Conservation (phyloP, 2,329 filamentous ascomycete species). For the Venturia aucupariae region DNA sequence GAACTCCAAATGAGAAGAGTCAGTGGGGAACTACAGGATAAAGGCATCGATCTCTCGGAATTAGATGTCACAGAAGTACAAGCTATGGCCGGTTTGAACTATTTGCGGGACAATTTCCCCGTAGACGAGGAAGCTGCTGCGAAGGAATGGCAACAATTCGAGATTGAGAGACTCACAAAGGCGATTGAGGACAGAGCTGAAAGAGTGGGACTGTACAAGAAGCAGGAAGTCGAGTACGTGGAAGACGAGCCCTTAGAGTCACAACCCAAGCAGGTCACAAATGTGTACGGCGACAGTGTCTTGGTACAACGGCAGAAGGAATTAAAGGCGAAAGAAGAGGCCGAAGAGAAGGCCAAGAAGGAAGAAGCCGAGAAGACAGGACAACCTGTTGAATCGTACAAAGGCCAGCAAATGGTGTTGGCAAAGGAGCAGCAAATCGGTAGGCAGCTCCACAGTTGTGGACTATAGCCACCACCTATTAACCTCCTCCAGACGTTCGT, state of each 20-base stretch:
- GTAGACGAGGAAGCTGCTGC: constrained; percentile 32
- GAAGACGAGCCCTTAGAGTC: constrained; percentile 18
- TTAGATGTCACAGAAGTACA: constrained; percentile 22
- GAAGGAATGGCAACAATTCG: constrained; percentile 30
- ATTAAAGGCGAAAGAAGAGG: constrained; percentile 5
- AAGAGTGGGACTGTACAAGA: constrained; percentile 23
- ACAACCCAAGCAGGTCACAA: constrained; percentile 18
- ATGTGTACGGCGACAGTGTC: constrained; percentile 16
- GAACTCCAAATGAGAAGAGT: constrained; percentile 32
- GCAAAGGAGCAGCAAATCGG: background rate
- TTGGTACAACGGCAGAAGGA: constrained; percentile 9
- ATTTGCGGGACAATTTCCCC: constrained; percentile 28
- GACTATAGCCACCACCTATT: background rate
- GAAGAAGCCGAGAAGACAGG: background rate
- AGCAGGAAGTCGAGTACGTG: constrained; percentile 21
- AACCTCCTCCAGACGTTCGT: background rate
- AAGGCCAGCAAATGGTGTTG: background rate
- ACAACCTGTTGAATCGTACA: background rate
- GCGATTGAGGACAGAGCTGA: constrained; percentile 25
- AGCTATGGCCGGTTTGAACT: constrained; percentile 26
- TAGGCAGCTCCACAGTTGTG: background rate
- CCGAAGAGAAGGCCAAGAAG: background rate
- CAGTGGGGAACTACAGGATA: constrained; percentile 30
- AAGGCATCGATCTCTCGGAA: constrained; percentile 25
- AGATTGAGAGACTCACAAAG: constrained; percentile 30